phyloP scores from a whole-genome alignment of 2,329 filamentous ascomycete species.

The Penicillium nordicum region DNA sequence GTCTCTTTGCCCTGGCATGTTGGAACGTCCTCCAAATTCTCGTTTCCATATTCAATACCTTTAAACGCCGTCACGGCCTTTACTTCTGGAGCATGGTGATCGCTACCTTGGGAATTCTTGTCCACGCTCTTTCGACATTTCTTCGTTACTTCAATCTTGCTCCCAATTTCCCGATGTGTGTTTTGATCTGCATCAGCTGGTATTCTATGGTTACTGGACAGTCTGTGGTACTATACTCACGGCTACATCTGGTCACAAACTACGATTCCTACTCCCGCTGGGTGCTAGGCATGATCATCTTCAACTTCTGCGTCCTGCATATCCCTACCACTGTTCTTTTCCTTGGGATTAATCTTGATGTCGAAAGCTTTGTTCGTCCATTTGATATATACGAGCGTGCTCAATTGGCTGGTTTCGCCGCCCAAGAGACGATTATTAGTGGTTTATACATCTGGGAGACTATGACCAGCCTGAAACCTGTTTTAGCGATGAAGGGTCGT shows the following conservation, averaged over 20 bases:
- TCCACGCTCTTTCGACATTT: background rate
- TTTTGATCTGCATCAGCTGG: background rate
- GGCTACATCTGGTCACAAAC: background rate
- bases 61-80: background rate
- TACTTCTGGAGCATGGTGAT: background rate
- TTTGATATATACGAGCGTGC: background rate
- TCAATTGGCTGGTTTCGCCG: background rate
- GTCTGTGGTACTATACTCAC: background rate
- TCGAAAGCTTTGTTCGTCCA: background rate
- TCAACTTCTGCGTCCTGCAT: background rate
- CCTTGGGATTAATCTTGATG: background rate
- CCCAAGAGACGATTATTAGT: background rate
- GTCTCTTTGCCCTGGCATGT: background rate
- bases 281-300: background rate
- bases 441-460: background rate
- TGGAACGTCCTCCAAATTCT: background rate
- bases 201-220: background rate
- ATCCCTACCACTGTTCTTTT: background rate
- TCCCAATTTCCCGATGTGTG: background rate
- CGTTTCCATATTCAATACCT: background rate
- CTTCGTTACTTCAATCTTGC: background rate
- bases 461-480: background rate
- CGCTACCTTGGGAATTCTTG: background rate
- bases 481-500: background rate
- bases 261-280: background rate